Evolutionary conservation across 2,329 filamentous ascomycete species (phyloP).

Genomic region (Sarocladium brachiariae): DNA sequence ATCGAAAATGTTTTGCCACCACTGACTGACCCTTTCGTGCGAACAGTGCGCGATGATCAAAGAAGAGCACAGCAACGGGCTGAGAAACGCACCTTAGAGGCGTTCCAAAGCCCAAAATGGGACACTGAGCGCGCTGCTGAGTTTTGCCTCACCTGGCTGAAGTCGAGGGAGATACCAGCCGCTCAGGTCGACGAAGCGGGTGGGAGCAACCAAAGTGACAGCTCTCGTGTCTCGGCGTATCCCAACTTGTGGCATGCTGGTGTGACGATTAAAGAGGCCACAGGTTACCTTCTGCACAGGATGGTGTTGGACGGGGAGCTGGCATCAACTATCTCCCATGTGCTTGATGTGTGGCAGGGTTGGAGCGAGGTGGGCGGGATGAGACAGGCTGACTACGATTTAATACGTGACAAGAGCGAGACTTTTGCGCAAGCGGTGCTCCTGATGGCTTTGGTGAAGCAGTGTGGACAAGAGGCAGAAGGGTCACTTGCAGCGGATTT

Average conservation of each 20-base stretch:
- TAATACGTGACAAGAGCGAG: slow-evolving; percentile 30
- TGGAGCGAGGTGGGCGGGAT: slow-evolving; percentile 52
- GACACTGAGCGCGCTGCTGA: slow-evolving; percentile 38
- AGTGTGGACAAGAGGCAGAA: slow-evolving; percentile 36
- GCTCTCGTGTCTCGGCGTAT: background rate
- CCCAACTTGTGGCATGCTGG: slow-evolving; percentile 17
- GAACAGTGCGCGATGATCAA: slow-evolving; percentile 33
- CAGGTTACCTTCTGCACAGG: slow-evolving; percentile 40
- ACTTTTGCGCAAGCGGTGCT: slow-evolving; percentile 42
- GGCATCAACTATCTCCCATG: slow-evolving; percentile 30
- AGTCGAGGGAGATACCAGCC: slow-evolving; percentile 15
- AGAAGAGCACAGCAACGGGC: slow-evolving; percentile 33
- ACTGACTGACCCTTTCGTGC: slow-evolving; percentile 6
- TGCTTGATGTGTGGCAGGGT: slow-evolving; percentile 45
- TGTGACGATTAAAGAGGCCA: slow-evolving; percentile 30
- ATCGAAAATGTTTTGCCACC: background rate
- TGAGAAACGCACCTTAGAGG: slow-evolving; percentile 41
- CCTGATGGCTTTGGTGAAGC: slow-evolving; percentile 40
- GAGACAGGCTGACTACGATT: slow-evolving; percentile 36
- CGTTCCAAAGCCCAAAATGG: slow-evolving; percentile 48
- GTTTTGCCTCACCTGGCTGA: slow-evolving; percentile 38
- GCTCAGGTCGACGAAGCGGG: background rate
- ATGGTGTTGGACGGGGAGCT: slow-evolving; percentile 45
- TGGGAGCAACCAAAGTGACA: background rate
- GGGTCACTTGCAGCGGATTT: slow-evolving; percentile 44